Evolutionary conservation across 768 basidiomycete genomes (phyloP).

Genomic region (Solioccasus polychromus): DNA sequence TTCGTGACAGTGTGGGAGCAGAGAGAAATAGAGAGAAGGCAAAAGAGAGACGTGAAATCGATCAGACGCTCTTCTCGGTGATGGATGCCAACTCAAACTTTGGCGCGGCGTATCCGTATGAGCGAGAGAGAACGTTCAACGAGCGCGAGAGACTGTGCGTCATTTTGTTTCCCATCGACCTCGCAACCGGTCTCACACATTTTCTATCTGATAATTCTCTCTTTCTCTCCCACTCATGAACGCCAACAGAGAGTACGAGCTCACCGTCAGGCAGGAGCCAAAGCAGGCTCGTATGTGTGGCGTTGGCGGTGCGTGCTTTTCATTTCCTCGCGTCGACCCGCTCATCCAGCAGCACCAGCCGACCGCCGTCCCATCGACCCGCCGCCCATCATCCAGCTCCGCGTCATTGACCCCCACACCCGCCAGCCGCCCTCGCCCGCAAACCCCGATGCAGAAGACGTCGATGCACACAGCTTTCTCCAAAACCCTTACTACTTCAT

Average conservation of each 20-base stretch:
- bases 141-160: constrained; percentile 39
- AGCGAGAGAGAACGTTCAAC: constrained; percentile 25
- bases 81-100: constrained; percentile 28
- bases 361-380: constrained; percentile 97
- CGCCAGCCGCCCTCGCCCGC: constrained; percentile 29
- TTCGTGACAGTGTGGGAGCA: constrained; percentile 12
- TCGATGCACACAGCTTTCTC: constrained; percentile 56
- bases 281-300: constrained; percentile 92
- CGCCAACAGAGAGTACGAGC: constrained; percentile 71
- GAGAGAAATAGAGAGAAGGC: not conserved
- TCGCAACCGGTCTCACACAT: constrained; percentile 5
- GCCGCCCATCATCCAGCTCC: constrained; percentile 93
- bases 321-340: not conserved
- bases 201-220: constrained; percentile 13
- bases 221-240: constrained; percentile 7
- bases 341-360: constrained; percentile 44
- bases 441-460: constrained; percentile 32
- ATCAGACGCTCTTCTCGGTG: constrained; percentile 12
- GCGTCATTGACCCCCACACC: constrained; percentile 67
- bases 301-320: constrained; percentile 75
- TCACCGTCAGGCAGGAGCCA: constrained; percentile 85
- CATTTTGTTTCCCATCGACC: constrained; percentile 8
- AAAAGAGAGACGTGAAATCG: constrained; percentile 8
- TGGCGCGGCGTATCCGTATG: constrained; percentile 27
- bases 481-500: constrained; percentile 96